phyloP scores from a whole-genome alignment of 495 filamentous ascomycete genomes.

The Lentithecium fluviatile region DNA sequence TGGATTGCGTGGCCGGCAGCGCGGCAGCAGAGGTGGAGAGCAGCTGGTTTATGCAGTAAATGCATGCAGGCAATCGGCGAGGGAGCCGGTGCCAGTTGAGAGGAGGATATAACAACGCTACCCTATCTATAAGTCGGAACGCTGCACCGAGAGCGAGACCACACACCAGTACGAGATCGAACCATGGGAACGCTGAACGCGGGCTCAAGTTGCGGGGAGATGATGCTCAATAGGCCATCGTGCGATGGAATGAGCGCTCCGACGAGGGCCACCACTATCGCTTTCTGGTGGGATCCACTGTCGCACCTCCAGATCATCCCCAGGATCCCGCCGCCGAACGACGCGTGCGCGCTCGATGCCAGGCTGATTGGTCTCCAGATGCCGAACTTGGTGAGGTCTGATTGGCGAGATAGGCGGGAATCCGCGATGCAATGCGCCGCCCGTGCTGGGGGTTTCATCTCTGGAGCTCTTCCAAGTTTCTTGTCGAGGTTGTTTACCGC shows the following conservation, averaged over 20 bases:
- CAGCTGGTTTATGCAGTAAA: background rate
- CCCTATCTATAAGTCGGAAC: background rate
- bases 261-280: background rate
- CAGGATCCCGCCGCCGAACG: conserved; percentile 7
- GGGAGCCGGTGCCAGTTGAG: background rate
- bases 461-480: conserved; percentile 30
- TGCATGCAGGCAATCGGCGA: conserved; percentile 12
- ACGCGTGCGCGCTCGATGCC: conserved; percentile 9
- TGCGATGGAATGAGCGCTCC: background rate
- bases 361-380: conserved; percentile 16
- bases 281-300: conserved; percentile 14
- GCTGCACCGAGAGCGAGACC: background rate
- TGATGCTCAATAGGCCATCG: background rate
- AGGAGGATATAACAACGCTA: conserved; percentile 11
- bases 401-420: conserved; percentile 11
- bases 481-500: conserved; percentile 31
- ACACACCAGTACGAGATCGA: no score
- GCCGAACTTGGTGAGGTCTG: background rate
- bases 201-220: no score
- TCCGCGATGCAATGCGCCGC: conserved; percentile 6
- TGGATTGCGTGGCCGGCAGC: no score
- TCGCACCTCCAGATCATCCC: conserved; percentile 21
- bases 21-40: no score
- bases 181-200: no score
- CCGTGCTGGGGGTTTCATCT: conserved; percentile 26